These are phyloP conservation scores for Penicillium sumatraense DNA, from an alignment of 2,329 filamentous ascomycete genomes.

Conservation along the genomic window DNA sequence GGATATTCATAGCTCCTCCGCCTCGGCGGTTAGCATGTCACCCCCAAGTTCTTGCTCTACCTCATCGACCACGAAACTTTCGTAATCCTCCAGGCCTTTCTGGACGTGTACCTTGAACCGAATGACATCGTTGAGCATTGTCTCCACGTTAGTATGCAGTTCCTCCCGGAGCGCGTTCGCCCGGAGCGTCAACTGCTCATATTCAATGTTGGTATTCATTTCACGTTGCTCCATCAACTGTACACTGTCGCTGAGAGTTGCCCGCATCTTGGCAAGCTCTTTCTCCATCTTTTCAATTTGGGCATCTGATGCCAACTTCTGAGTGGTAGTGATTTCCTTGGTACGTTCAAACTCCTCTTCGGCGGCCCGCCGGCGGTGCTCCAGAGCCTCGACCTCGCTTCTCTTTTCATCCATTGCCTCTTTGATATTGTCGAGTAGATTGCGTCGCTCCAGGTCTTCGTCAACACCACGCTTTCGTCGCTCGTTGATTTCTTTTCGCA, in stretches of 20 bases:
- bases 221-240: slow-evolving; percentile 92
- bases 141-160: slow-evolving; percentile 94
- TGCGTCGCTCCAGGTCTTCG: slow-evolving; percentile 91
- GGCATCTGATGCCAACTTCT: slow-evolving; percentile 85
- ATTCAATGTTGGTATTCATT: slow-evolving; percentile 96
- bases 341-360: slow-evolving; percentile 94
- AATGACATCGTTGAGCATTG: slow-evolving; percentile 95
- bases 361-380: slow-evolving; percentile 83
- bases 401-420: slow-evolving; percentile 97
- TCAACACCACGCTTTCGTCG: slow-evolving; percentile 81
- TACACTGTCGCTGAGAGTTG: slow-evolving; percentile 80
- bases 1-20: slow-evolving; percentile 30
- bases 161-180: slow-evolving; percentile 89
- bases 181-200: slow-evolving; percentile 86
- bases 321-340: slow-evolving; percentile 82
- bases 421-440: slow-evolving; percentile 90
- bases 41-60: slow-evolving; percentile 82
- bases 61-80: slow-evolving; percentile 90
- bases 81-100: slow-evolving; percentile 89
- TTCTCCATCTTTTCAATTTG: slow-evolving; percentile 99
- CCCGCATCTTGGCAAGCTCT: slow-evolving; percentile 90
- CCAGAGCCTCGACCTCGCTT: slow-evolving; percentile 87
- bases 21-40: slow-evolving; percentile 56
- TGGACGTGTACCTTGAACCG: slow-evolving; percentile 98
- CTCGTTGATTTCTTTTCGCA: slow-evolving; percentile 92